These are phyloP conservation scores for Fusarium clavum DNA, from an alignment of 2,329 filamentous ascomycete species.

Conservation along the genomic window DNA sequence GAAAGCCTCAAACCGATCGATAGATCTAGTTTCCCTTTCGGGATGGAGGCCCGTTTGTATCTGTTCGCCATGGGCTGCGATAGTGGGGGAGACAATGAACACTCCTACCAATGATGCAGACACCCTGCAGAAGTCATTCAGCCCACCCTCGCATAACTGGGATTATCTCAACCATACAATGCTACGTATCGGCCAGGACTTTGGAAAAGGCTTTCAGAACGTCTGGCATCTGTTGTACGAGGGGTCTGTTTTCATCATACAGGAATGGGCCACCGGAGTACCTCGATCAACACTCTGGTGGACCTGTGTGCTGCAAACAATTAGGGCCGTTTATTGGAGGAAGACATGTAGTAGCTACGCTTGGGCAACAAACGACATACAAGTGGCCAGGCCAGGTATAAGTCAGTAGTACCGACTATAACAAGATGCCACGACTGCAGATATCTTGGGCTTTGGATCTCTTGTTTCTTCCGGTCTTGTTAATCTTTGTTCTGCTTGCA, in stretches of 20 bases:
- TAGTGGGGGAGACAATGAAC: conserved; percentile 27
- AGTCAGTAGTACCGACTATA: conserved; percentile 45
- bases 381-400: conserved; percentile 34
- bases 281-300: conserved; percentile 30
- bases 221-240: conserved; percentile 44
- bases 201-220: conserved; percentile 27
- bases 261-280: conserved; percentile 22
- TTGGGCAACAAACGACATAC: conserved; percentile 39
- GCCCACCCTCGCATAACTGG: conserved; percentile 26
- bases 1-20: conserved; percentile 30
- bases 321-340: conserved; percentile 38
- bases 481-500: conserved; percentile 2
- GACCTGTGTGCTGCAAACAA: conserved; percentile 25
- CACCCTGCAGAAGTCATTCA: conserved; percentile 27
- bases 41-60: conserved; percentile 25
- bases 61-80: conserved; percentile 9
- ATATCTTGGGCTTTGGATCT: conserved; percentile 25
- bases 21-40: conserved; percentile 29
- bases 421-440: conserved; percentile 38
- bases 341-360: background rate
- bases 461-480: conserved; percentile 18
- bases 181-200: conserved; percentile 11
- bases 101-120: conserved; percentile 27
- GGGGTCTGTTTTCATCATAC: conserved; percentile 23
- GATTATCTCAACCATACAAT: conserved; percentile 24